Base-by-base conservation (phyloP, 352 stramenopile species). In the Phytophthora quininea region DNA sequence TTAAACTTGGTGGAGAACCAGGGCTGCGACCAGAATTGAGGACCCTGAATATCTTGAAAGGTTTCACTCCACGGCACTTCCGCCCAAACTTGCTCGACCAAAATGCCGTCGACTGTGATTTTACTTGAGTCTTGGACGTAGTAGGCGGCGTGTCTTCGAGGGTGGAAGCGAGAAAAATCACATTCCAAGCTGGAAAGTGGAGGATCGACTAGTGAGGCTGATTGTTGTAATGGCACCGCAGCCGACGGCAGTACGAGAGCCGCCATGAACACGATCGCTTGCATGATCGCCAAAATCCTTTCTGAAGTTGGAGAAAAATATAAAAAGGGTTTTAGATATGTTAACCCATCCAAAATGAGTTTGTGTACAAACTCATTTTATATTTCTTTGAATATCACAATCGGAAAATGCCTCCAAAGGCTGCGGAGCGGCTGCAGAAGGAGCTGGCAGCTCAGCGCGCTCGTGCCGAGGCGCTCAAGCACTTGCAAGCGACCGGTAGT, bases 1-100 rank as follows among this genome's bases (percentile, higher is more conserved):
- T 94, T 93, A 59, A 88, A 71, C n/a, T 73, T 76, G 12, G 86
- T 93, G 7, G 67, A 37, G 58, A 96, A 90, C 82, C 84, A 91
- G 10, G 86, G 88, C 52, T 90, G 80, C 33, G 76, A 88, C 80
- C 81, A 92, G 63, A 86, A 77, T 8, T 40, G 48, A 19, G 60
- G 64, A 0, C 78, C 77, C 8, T 73, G 72, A 73, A 96, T 96
- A 64, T 94, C 86, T 45, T 88, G 64, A 54, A 93, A 93, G 8
- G 70, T 15, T 10, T 82, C 66, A 7, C 74, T 91, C 74, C 80
- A 94, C 4, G 71, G 60, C 24, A 80, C 78, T 30, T 84, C 50
- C 14, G 61, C 63, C 88, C 88, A 94, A 58, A 64, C 80, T 4
- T 69, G 59, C 10, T 94, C 82, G 60, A 92, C 67, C 40, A 92